Percentiles rank a stretch among this genome's conserved stretches.
phyloP scores from a whole-genome alignment of 2,329 filamentous ascomycete species.

The Fusarium sp. region DNA sequence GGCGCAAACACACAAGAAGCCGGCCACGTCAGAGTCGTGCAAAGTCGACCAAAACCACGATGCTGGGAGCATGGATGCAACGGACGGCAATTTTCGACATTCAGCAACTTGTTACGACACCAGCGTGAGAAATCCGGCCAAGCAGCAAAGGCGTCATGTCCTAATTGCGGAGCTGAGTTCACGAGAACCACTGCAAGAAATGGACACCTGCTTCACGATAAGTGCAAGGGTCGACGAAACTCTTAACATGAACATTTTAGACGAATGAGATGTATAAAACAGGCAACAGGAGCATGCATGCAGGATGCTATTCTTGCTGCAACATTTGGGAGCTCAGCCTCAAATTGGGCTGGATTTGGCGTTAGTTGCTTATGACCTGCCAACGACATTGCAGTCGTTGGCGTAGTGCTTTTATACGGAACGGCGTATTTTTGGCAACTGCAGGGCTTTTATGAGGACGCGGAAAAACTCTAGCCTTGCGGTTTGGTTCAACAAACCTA shows the following conservation, averaged over 20 bases:
- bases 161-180: constrained; percentile 92
- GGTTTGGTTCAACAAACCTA: constrained; percentile 31
- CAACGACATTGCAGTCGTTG: constrained; percentile 35
- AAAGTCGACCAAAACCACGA: constrained; percentile 89
- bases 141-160: constrained; percentile 88
- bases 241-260: constrained; percentile 33
- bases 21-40: constrained; percentile 75
- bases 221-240: constrained; percentile 79
- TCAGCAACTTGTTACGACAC: constrained; percentile 92
- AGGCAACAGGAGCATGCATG: constrained; percentile 22
- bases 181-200: constrained; percentile 90
- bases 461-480: constrained; percentile 28
- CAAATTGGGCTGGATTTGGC: constrained; percentile 32
- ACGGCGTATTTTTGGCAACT: constrained; percentile 43
- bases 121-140: constrained; percentile 95
- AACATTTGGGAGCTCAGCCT: constrained; percentile 43
- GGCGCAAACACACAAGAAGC: constrained; percentile 55
- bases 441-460: constrained; percentile 23
- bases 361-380: constrained; percentile 27
- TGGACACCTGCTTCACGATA: constrained; percentile 86
- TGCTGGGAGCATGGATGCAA: constrained; percentile 99
- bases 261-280: constrained; percentile 18
- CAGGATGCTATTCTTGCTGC: constrained; percentile 34
- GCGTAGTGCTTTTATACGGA: constrained; percentile 32
- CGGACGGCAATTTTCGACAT: constrained; percentile 93